These are phyloP conservation scores for Diospyros kaki DNA, from an alignment of 148 eudicot genomes.

Conservation along the genomic window DNA sequence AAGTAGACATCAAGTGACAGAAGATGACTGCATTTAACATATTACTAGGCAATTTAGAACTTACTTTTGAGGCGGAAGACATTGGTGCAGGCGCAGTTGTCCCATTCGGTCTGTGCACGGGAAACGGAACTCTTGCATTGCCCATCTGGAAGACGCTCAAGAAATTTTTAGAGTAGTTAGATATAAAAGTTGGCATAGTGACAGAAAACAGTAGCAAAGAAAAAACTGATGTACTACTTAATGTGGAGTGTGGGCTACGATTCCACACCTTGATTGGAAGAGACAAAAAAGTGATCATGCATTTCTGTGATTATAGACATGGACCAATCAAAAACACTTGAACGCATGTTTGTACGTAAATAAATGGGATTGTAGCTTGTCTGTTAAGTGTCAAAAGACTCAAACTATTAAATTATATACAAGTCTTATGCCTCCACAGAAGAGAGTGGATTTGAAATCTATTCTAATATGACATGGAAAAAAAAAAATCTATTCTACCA, in stretches of 20 bases:
- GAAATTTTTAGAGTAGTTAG: background rate
- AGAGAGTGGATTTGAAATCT: background rate
- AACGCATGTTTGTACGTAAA: background rate
- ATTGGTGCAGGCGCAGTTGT: conserved; percentile 29
- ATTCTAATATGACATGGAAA: background rate
- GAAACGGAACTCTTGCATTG: conserved; percentile 39
- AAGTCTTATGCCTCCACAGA: no score
- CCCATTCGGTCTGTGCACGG: conserved; percentile 43
- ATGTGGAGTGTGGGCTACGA: background rate
- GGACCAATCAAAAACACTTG: background rate
- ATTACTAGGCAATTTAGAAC: conserved; percentile 11
- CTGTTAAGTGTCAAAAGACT: background rate
- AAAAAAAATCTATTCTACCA: background rate
- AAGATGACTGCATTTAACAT: background rate
- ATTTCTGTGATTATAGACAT: background rate
- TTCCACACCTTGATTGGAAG: background rate
- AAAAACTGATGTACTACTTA: background rate
- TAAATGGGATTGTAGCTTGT: background rate
- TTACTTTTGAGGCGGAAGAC: conserved; percentile 42
- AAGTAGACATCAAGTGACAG: background rate
- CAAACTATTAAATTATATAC: background rate
- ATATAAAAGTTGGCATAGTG: no score
- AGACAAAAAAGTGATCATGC: background rate
- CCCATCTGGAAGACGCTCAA: conserved; percentile 27
- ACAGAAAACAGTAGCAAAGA: background rate